phyloP scores from a whole-genome alignment of 768 basidiomycete species.

The Phylloporus sp. region DNA sequence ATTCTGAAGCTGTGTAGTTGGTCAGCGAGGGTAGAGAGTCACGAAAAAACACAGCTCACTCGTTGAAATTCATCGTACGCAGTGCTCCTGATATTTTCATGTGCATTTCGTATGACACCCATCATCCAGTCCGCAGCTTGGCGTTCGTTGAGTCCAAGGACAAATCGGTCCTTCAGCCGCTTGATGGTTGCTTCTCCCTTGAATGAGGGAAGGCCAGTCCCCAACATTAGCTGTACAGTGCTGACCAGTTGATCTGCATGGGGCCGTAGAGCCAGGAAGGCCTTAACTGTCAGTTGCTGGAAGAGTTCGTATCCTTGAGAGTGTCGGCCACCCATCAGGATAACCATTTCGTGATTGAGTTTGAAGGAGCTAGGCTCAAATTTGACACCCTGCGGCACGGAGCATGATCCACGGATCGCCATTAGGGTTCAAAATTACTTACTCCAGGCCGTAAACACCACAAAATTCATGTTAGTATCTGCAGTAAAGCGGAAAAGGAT shows the following conservation, averaged over 20 bases:
- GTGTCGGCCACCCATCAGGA: conserved; percentile 92
- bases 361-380: conserved; percentile 99
- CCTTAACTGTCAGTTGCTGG: conserved; percentile 90
- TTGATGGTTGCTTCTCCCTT: conserved; percentile 93
- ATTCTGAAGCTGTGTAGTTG: conserved; percentile 40
- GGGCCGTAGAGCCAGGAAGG: conserved; percentile 94
- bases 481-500: conserved; percentile 1
- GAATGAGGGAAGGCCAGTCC: conserved; percentile 91
- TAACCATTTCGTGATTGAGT: conserved; percentile 97
- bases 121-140: conserved; percentile 95
- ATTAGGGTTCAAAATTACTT: conserved; percentile 21
- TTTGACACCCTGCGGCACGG: conserved; percentile 77
- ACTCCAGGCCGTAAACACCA: conserved; percentile 54
- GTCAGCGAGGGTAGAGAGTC: conserved; percentile 3
- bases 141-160: conserved; percentile 72
- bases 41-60: conserved; percentile 38
- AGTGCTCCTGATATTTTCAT: conserved; percentile 90
- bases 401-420: conserved; percentile 5
- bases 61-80: conserved; percentile 96
- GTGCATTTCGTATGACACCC: conserved; percentile 82
- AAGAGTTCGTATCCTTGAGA: conserved; percentile 95
- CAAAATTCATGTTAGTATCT: conserved; percentile 27
- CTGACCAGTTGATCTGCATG: conserved; percentile 87
- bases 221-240: conserved; percentile 90
- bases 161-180: conserved; percentile 83